A percentile compares a stretch with the other conserved stretches of the same genome.
Evolutionary conservation across 2,329 filamentous ascomycete genomes (phyloP).

Genomic region (Pseudocercospora macadamiae): DNA sequence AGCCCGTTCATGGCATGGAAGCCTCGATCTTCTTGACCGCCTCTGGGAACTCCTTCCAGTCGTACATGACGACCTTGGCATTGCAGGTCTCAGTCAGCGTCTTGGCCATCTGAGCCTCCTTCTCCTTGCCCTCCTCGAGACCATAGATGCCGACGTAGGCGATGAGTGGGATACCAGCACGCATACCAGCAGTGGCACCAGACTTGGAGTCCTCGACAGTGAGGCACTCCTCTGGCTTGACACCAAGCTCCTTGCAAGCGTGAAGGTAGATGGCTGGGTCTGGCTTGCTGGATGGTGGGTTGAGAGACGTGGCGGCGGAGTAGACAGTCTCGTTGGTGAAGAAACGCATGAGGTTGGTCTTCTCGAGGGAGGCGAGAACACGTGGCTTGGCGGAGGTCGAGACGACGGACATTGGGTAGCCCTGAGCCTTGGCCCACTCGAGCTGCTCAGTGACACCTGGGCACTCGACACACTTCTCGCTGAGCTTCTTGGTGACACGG

Average conservation of each 20-base stretch:
- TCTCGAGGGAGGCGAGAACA: constrained; percentile 75
- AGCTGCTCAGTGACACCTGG: constrained; percentile 66
- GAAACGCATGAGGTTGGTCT: constrained; percentile 77
- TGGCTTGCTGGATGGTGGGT: constrained; percentile 83
- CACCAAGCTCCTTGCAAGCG: constrained; percentile 73
- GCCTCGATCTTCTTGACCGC: constrained; percentile 53
- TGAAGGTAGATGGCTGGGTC: constrained; percentile 86
- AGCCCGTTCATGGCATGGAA: constrained; percentile 13
- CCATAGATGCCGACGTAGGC: constrained; percentile 83
- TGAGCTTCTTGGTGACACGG: constrained; percentile 78
- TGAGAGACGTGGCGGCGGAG: constrained; percentile 78
- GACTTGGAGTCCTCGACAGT: constrained; percentile 89
- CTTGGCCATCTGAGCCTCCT: constrained; percentile 55
- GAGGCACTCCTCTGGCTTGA: constrained; percentile 70
- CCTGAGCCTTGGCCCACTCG: constrained; percentile 56
- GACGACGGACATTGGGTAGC: constrained; percentile 76
- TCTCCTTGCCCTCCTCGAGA: constrained; percentile 66
- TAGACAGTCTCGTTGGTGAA: constrained; percentile 77
- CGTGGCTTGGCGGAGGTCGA: constrained; percentile 78
- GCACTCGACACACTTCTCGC: constrained; percentile 40
- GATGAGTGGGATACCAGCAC: constrained; percentile 78
- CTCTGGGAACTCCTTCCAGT: constrained; percentile 56
- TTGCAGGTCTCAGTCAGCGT: constrained; percentile 53
- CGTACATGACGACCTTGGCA: constrained; percentile 53
- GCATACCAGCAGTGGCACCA: constrained; percentile 74